Base-by-base conservation (phyloP, 2,329 filamentous ascomycete genomes). In the Tricladium varicosporioides region DNA sequence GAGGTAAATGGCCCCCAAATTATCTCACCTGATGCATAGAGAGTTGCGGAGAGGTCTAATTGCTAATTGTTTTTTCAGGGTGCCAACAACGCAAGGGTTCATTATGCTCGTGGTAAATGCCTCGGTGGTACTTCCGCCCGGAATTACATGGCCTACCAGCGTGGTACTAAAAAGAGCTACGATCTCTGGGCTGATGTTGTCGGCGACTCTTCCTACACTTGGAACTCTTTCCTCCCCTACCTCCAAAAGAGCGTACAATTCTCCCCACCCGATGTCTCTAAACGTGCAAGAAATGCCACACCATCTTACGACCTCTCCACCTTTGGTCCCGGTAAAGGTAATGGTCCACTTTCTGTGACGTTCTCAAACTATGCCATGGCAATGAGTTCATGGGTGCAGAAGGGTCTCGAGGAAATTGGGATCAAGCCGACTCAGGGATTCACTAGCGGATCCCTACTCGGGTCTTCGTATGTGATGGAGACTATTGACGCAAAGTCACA, bases 161-260 rank as follows among this genome's bases (percentile, higher is more conserved):
- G 54, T 40, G 49, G 47, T 11, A 61, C 64, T 8, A 51, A 36
- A 15, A 54, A 45, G 2, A 45, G 58, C 5, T 74, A 19, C 59
- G 72, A 80, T 18, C 69, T 72, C 46, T 81, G 78, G 79, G 75
- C 71, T 1, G 63, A 70, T 32, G 62, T 71, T 2, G 69, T 74
- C 0, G 71, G 68, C 1, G 77, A 81, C 53, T 48, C 72, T 1
- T 66, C 70, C 2, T 83, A 79, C 72, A 73, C 72, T 57, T 79
- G 77, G 54, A 66, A 77, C 3, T 72, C 72, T 9, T 71, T 81
- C 31, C 69, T 76, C 14, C 75, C 76, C 1, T 83, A 76, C 66
- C 73, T 79, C 54, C 67, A 68, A 40, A 77, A 74, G 56, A 61
- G 59, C 32, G 56, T 62, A 9, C 46, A 51, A 2, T 59, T 61